Evolutionary conservation across 2,329 filamentous ascomycete species (phyloP).

Genomic region (Pezicula neosporulosa): DNA sequence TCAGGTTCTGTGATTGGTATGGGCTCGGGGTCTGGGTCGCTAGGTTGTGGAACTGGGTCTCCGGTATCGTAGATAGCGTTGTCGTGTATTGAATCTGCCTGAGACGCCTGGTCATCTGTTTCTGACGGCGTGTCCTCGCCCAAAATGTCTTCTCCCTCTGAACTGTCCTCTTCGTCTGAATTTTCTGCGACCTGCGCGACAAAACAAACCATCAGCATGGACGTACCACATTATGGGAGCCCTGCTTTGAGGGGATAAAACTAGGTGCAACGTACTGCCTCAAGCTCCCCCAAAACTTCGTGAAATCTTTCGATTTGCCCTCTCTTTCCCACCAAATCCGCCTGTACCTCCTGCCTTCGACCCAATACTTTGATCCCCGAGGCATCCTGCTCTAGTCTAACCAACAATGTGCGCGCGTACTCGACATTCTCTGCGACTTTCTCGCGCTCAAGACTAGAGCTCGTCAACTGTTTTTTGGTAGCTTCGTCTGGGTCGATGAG

Average conservation of each 20-base stretch:
- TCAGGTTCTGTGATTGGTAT: background rate
- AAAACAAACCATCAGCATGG: constrained; percentile 15
- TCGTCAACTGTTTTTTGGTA: constrained; percentile 52
- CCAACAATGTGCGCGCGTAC: constrained; percentile 65
- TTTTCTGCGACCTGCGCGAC: constrained; percentile 11
- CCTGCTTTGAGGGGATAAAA: no score
- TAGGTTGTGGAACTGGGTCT: constrained; percentile 4
- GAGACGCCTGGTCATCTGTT: constrained; percentile 26
- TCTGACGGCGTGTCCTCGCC: constrained; percentile 47
- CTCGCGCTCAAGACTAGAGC: constrained; percentile 64
- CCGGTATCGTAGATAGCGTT: constrained; percentile 1
- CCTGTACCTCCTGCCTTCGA: constrained; percentile 58
- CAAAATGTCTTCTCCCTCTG: constrained; percentile 55
- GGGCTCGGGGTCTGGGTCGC: constrained; percentile 3
- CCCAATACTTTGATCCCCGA: constrained; percentile 53
- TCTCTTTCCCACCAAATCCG: constrained; percentile 61
- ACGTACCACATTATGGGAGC: background rate
- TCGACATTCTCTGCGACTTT: constrained; percentile 64
- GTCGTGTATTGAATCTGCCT: constrained; percentile 1
- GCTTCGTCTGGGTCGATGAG: constrained; percentile 61
- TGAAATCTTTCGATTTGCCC: constrained; percentile 63
- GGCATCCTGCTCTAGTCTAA: constrained; percentile 68
- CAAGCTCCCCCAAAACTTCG: constrained; percentile 64
- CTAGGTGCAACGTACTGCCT: constrained; percentile 44
- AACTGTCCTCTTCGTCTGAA: constrained; percentile 25